phyloP scores from a whole-genome alignment of 352 stramenopile genomes.

The Globisporangium orthogonon region DNA sequence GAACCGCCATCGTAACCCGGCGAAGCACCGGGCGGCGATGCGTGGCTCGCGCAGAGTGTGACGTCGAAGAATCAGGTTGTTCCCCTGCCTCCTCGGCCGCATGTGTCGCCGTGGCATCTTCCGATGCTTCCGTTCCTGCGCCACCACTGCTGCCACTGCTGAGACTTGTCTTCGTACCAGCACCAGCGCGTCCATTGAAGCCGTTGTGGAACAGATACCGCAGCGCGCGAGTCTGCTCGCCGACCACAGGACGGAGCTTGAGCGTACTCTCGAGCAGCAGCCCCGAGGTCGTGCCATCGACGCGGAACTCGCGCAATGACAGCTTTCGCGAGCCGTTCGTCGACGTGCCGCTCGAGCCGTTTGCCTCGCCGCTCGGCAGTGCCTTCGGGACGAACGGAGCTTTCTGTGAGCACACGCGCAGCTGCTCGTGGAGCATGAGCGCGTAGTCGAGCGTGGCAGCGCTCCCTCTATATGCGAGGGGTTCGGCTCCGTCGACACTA shows the following conservation, averaged over 20 bases:
- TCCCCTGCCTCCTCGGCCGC: neutral
- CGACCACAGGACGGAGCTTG: constrained; percentile 51
- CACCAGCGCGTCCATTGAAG: neutral
- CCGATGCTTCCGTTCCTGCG: neutral
- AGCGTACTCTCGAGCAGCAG: constrained; percentile 71
- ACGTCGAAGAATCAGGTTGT: neutral
- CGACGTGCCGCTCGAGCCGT: neutral
- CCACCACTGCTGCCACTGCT: neutral
- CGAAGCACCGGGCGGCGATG: constrained; percentile 14
- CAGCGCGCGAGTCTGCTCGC: constrained; percentile 45
- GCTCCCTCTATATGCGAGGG: neutral
- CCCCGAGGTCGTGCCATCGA: constrained; percentile 56
- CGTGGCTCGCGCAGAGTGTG: neutral
- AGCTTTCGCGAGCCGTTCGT: constrained; percentile 1
- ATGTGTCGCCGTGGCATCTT: neutral
- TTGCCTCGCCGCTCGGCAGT: neutral
- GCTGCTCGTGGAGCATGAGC: constrained; percentile 54
- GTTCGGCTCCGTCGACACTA: neutral
- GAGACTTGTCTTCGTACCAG: neutral
- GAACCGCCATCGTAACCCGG: constrained; percentile 41
- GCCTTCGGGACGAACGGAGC: constrained; percentile 33
- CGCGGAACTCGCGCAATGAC: constrained; percentile 49
- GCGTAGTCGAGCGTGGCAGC: constrained; percentile 22
- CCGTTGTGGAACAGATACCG: constrained; percentile 69
- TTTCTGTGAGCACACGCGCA: constrained; percentile 61